phyloP scores from a whole-genome alignment of 2,329 filamentous ascomycete species.

The Ophioceras dolichostomum region DNA sequence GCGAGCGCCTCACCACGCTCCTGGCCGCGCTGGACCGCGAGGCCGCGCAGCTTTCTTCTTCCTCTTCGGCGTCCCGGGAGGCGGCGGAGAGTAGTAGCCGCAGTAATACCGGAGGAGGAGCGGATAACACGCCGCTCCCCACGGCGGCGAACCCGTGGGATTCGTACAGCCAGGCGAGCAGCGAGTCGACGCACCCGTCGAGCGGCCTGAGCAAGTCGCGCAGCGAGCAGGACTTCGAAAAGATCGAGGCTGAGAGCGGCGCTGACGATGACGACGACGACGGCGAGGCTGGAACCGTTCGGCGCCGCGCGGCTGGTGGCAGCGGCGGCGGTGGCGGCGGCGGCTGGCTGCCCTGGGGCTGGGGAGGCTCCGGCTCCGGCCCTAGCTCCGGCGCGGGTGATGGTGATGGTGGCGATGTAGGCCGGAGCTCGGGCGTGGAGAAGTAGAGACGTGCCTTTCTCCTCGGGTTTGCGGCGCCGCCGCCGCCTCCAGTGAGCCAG shows the following conservation, averaged over 20 bases:
- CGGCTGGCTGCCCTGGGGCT: constrained; percentile 38
- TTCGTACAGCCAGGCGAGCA: constrained; percentile 27
- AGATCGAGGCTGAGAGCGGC: constrained; percentile 61
- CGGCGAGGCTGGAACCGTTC: constrained; percentile 16
- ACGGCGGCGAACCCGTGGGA: constrained; percentile 1
- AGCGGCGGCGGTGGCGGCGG: constrained; percentile 13
- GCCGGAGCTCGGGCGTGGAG: constrained; percentile 26
- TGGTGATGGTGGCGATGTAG: constrained; percentile 12
- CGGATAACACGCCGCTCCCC: not conserved
- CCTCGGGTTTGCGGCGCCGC: too few species aligned
- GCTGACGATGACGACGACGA: constrained; percentile 31
- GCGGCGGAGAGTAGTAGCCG: not conserved
- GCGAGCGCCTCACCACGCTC: constrained; percentile 62
- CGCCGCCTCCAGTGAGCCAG: too few species aligned
- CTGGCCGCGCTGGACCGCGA: constrained; percentile 71
- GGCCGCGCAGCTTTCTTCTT: constrained; percentile 42
- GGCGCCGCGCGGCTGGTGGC: constrained; percentile 11
- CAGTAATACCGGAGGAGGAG: not conserved
- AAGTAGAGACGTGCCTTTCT: too few species aligned
- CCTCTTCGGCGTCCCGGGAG: not conserved
- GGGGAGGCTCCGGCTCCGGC: constrained; percentile 15
- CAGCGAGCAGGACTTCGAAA: constrained; percentile 83
- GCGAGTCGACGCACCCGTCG: constrained; percentile 32
- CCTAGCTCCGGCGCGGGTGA: too few species aligned
- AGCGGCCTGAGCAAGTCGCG: constrained; percentile 66